Conservation (phyloP, 1,139 yeast genomes). For the Sporopachydermia cereana region DNA sequence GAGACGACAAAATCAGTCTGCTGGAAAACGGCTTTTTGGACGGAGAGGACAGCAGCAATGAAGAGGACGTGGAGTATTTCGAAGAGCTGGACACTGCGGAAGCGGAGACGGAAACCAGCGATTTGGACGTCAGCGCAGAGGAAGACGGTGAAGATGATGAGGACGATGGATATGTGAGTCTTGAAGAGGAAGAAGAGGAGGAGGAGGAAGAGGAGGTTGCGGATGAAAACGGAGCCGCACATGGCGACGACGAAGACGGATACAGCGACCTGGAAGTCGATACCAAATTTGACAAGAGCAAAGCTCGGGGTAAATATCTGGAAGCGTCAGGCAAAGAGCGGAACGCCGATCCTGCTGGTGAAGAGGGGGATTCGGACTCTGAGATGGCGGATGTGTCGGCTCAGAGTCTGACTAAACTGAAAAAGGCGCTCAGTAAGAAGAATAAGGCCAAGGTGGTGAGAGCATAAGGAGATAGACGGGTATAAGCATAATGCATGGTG, state of each 20-base stretch:
- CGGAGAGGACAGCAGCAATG: conserved; percentile 26
- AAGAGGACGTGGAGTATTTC: conserved; percentile 27
- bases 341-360: conserved; percentile 18
- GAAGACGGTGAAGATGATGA: conserved; percentile 24
- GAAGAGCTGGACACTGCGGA: conserved; percentile 22
- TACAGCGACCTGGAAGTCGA: neutral
- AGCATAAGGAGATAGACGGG: no score
- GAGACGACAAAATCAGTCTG: conserved; percentile 9
- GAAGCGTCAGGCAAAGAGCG: conserved; percentile 14
- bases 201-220: conserved; percentile 12
- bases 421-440: conserved; percentile 27
- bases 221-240: conserved; percentile 11
- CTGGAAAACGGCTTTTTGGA: conserved; percentile 22
- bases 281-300: conserved; percentile 5
- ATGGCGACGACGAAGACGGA: conserved; percentile 9
- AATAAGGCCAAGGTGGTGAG: conserved; percentile 19
- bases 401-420: conserved; percentile 26
- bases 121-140: conserved; percentile 22
- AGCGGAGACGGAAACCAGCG: conserved; percentile 15
- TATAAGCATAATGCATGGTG: no score
- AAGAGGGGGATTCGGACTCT: conserved; percentile 22
- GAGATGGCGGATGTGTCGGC: conserved; percentile 24
- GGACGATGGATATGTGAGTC: conserved; percentile 23
- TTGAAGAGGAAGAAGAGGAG: conserved; percentile 22
- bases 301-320: conserved; percentile 15